These are phyloP conservation scores for Hylodesmum podocarpum DNA, from an alignment of 306 rosid genomes.

Conservation along the genomic window DNA sequence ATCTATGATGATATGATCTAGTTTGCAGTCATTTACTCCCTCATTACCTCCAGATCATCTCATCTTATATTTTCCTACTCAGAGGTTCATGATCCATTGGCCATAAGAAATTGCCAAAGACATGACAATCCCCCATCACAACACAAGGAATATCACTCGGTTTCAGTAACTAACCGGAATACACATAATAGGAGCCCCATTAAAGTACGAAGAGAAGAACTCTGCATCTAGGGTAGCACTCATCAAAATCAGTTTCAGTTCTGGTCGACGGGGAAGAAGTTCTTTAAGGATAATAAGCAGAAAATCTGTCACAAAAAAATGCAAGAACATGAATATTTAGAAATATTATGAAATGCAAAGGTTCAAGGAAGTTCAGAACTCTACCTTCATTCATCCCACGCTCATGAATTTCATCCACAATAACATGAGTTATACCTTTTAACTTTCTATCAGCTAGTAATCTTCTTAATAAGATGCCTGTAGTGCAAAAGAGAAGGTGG, in stretches of 20 bases:
- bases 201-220: slow-evolving; percentile 80
- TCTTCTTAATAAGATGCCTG: slow-evolving; percentile 94
- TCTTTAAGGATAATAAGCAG: slow-evolving; percentile 93
- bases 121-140: slow-evolving; percentile 15
- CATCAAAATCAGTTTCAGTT: slow-evolving; percentile 87
- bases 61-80: slow-evolving; percentile 5
- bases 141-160: slow-evolving; percentile 14
- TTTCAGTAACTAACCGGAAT: slow-evolving; percentile 63
- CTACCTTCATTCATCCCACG: slow-evolving; percentile 99
- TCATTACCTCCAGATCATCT: background rate
- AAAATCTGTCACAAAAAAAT: slow-evolving; percentile 75
- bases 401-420: slow-evolving; percentile 98
- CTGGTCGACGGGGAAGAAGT: slow-evolving; percentile 84
- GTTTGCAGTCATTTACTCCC: background rate
- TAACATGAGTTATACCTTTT: slow-evolving; percentile 83
- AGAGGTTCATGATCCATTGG: background rate
- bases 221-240: slow-evolving; percentile 98
- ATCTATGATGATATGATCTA: background rate
- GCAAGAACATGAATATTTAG: slow-evolving; percentile 36
- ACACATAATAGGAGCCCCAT: slow-evolving; percentile 56
- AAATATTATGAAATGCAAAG: slow-evolving; percentile 33
- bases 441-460: slow-evolving; percentile 84
- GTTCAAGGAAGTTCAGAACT: slow-evolving; percentile 24
- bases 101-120: background rate
- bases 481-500: slow-evolving; percentile 94